Base-by-base conservation (phyloP, 805 yeast species). In the Cyberlindnera bimundalis region DNA sequence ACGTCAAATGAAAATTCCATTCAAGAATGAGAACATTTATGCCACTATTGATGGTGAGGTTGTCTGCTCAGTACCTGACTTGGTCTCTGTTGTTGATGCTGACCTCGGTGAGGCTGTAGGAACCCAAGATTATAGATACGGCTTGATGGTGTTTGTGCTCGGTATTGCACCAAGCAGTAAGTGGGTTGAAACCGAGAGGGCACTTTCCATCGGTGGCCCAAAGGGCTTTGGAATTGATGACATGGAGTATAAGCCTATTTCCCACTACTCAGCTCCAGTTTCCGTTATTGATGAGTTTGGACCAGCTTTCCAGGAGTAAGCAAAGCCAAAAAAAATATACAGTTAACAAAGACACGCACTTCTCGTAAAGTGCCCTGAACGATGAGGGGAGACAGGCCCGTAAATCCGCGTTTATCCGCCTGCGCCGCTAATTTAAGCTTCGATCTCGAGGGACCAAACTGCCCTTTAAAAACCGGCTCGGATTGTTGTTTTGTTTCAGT, bases 41-140 rank as follows among this genome's bases (percentile, higher is more conserved):
- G 67, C 68, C 20, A 57, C 56, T 37, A 19, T 60, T 16, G 43
- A 53, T 29, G 48, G 49, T 21, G 52, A 60, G 37, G 52, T 61
- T n/a, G 59, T 68, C 10, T 59, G 67, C 39, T 58, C 71, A 5
- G 75, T 70, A 29, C 76, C 76, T n/a, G 76, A 71, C 48, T 47
- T 71, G 38, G 68, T 71, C 44, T 48, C 73, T 2, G 71, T 71
- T 8, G 49, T 64, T 35, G 72, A 70, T 49, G 52, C 62, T 8
- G 70, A 67, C 29, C 56, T 64, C 24, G 74, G 74, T 27, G 73
- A 67, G 41, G 74, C 74, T 12, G 65, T 70, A 10, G 75, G 75
- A 8, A 70, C 74, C 2, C 72, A 68, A n/a, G 76, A 71, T 27
- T 71, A 69, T 48, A 50, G 73, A 29, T 70, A 70, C 47, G 75